Conservation (phyloP, 73 alveolate species). For the Paramecium sexaurelia region DNA sequence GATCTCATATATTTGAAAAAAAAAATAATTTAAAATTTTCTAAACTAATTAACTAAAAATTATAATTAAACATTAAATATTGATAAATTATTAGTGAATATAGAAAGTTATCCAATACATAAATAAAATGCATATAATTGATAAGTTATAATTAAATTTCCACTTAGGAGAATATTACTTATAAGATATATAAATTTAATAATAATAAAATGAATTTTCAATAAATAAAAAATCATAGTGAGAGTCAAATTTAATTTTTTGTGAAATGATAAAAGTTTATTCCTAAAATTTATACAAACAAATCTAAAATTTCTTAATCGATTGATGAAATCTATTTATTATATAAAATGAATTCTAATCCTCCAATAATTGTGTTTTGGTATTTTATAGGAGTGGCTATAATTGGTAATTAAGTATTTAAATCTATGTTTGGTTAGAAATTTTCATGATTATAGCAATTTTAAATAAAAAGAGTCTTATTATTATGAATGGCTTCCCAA, state of each 20-base stretch:
- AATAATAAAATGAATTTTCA: neutral
- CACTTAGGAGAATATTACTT: no score
- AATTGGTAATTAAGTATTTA: constrained; percentile 27
- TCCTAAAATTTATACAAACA: neutral
- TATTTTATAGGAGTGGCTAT: constrained; percentile 7
- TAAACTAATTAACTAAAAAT: no score
- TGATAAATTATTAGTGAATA: no score
- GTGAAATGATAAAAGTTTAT: neutral
- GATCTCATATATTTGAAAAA: no score
- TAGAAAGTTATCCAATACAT: no score
- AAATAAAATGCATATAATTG: no score
- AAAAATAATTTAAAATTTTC: no score
- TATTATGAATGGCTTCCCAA: neutral
- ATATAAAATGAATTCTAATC: neutral
- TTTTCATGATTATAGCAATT: constrained; percentile 13
- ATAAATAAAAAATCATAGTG: constrained; percentile 45
- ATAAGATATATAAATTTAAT: no score
- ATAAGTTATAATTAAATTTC: no score
- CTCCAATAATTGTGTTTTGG: neutral
- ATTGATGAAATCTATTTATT: neutral
- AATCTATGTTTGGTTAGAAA: constrained; percentile 14
- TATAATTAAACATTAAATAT: no score
- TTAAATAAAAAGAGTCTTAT: neutral
- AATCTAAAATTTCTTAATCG: constrained; percentile 6
- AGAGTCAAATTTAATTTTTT: constrained; percentile 4